Conservation (phyloP, 306 rosid genomes). For the Glycine tomentella region DNA sequence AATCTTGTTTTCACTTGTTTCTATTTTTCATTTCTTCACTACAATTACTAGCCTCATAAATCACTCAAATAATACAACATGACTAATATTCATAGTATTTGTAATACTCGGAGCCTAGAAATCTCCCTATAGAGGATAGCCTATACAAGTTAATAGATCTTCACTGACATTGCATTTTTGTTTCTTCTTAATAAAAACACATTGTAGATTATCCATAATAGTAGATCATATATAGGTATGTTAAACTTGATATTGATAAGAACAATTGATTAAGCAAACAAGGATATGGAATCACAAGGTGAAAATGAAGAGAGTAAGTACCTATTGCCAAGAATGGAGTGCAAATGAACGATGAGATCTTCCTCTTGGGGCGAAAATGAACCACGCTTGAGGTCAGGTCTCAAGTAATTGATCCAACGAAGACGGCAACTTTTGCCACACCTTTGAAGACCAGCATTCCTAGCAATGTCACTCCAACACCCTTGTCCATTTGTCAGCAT, state of each 20-base stretch:
- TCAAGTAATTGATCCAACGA: constrained; percentile 87
- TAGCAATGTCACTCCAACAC: constrained; percentile 82
- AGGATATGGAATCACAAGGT: neutral
- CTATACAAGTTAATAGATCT: neutral
- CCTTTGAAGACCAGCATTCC: constrained; percentile 74
- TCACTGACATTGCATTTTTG: neutral
- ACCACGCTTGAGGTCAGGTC: constrained; percentile 87
- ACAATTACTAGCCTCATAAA: neutral
- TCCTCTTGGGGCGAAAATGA: constrained; percentile 78
- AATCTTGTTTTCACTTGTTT: neutral
- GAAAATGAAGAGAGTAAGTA: neutral
- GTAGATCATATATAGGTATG: neutral
- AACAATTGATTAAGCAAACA: neutral
- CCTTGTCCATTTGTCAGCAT: constrained; percentile 84
- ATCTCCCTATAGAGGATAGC: too few relatives aligned
- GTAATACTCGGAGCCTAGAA: too few relatives aligned
- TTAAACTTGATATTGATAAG: neutral
- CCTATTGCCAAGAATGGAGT: constrained; percentile 83
- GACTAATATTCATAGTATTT: too few relatives aligned
- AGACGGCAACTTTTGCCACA: constrained; percentile 90
- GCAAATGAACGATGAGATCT: constrained; percentile 68
- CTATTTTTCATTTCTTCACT: neutral
- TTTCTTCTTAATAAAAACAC: neutral
- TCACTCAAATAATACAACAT: neutral
- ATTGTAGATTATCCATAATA: neutral